These are phyloP conservation scores for Cryptococcus deneoformans DNA, from an alignment of 1,284 basidiomycete genomes.

Conservation along the genomic window DNA sequence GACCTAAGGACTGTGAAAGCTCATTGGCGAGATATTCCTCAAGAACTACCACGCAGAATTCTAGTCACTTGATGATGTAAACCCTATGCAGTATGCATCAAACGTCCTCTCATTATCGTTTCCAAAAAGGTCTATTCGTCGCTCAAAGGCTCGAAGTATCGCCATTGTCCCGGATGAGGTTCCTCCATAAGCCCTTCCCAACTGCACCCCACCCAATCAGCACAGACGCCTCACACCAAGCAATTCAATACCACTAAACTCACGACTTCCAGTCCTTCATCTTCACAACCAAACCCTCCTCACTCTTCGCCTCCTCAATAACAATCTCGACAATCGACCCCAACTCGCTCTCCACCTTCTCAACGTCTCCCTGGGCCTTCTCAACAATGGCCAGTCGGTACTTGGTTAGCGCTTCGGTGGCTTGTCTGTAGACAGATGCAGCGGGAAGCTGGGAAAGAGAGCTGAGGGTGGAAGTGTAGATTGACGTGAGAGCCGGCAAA, in stretches of 20 bases:
- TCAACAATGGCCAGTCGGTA: constrained; percentile 75
- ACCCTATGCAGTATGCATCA: too few relatives aligned
- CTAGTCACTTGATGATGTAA: too few relatives aligned
- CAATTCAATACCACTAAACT: constrained; percentile 48
- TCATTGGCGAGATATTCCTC: too few relatives aligned
- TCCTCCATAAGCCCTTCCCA: constrained; percentile 43
- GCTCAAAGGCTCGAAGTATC: constrained; percentile 44
- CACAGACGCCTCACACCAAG: not conserved
- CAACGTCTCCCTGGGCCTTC: constrained; percentile 63
- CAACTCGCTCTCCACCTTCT: constrained; percentile 64
- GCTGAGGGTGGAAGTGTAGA: constrained; percentile 76
- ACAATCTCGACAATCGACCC: constrained; percentile 41
- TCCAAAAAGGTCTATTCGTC: constrained; percentile 1
- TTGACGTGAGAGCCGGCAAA: constrained; percentile 70
- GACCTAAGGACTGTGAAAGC: too few relatives aligned
- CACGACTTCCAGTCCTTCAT: constrained; percentile 97
- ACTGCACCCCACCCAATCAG: constrained; percentile 20
- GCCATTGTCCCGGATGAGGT: constrained; percentile 40
- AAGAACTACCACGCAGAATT: too few relatives aligned
- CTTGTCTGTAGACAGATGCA: constrained; percentile 85
- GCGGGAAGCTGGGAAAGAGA: constrained; percentile 68
- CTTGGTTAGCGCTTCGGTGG: constrained; percentile 80
- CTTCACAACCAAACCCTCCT: constrained; percentile 72
- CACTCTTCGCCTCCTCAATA: constrained; percentile 79
- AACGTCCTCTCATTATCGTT: too few relatives aligned